Evolutionary conservation across 2,329 filamentous ascomycete genomes (phyloP).

Genomic region (Akanthomyces lecanii): DNA sequence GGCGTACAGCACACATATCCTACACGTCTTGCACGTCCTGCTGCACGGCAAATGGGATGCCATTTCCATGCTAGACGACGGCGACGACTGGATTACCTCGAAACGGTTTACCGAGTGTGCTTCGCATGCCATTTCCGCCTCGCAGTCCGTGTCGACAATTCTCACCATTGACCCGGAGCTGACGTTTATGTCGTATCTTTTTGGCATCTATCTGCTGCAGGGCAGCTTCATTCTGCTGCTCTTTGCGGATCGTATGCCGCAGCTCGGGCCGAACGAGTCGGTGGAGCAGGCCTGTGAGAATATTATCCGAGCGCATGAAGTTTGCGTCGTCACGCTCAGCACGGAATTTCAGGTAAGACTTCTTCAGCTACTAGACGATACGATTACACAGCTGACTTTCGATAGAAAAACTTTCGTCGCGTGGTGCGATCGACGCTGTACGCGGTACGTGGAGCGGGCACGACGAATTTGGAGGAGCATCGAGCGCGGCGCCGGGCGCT

Average conservation of each 20-base stretch:
- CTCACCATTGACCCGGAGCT: constrained; percentile 45
- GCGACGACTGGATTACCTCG: constrained; percentile 46
- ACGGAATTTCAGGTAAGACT: constrained; percentile 44
- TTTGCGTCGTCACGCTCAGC: constrained; percentile 45
- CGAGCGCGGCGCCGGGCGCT: constrained; percentile 44
- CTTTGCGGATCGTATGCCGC: constrained; percentile 46
- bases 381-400: neutral
- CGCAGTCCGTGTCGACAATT: constrained; percentile 42
- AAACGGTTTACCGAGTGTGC: constrained; percentile 42
- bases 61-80: constrained; percentile 45
- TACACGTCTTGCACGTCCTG: constrained; percentile 45
- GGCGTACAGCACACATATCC: constrained; percentile 45
- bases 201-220: constrained; percentile 49
- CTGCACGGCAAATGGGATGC: constrained; percentile 48
- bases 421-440: constrained; percentile 48
- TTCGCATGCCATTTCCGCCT: constrained; percentile 43
- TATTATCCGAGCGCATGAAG: constrained; percentile 47
- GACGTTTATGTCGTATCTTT: constrained; percentile 49
- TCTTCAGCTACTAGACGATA: neutral
- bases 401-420: constrained; percentile 50
- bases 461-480: constrained; percentile 39
- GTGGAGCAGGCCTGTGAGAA: constrained; percentile 47
- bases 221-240: constrained; percentile 47
- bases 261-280: constrained; percentile 40
- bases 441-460: constrained; percentile 39